A percentile compares a stretch with the other conserved stretches of the same genome.
Conservation (phyloP, 129 eudicot species). For the Centella asiatica region DNA sequence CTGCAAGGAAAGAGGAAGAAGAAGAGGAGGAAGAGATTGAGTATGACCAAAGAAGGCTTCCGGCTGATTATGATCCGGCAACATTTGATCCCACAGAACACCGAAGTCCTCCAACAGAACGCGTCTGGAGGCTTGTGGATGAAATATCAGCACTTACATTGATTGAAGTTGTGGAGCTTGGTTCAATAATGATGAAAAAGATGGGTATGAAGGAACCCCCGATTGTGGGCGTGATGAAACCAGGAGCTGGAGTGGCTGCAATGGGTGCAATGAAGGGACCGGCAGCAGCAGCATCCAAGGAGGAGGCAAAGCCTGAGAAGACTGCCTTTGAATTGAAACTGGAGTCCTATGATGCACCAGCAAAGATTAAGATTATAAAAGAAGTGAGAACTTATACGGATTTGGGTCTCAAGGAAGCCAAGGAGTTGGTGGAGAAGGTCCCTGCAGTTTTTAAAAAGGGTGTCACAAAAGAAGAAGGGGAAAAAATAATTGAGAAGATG, state of each 20-base stretch:
- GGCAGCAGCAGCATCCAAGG: constrained; percentile 43
- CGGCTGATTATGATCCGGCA: constrained; percentile 84
- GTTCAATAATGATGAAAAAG: constrained; percentile 61
- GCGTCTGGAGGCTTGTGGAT: constrained; percentile 87
- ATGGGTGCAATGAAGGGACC: constrained; percentile 24
- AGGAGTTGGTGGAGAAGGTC: constrained; percentile 78
- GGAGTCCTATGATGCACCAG: constrained; percentile 67
- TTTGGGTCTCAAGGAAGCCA: constrained; percentile 85
- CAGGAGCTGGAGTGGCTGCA: constrained; percentile 59
- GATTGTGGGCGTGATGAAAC: constrained; percentile 56
- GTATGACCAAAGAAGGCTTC: constrained; percentile 75
- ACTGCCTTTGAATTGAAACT: constrained; percentile 74
- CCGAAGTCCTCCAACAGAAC: constrained; percentile 86
- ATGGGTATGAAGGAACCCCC: constrained; percentile 65
- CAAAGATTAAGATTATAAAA: constrained; percentile 77
- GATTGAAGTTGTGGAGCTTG: constrained; percentile 45
- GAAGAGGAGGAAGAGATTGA: constrained; percentile 59
- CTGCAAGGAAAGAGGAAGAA: constrained; percentile 44
- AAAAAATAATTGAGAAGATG: constrained; percentile 74
- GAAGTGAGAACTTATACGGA: constrained; percentile 74
- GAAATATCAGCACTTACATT: constrained; percentile 64
- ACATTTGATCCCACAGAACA: constrained; percentile 78
- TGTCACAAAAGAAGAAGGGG: constrained; percentile 78
- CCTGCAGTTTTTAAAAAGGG: constrained; percentile 75
- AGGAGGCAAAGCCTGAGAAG: constrained; percentile 55